Evolutionary conservation across 768 basidiomycete species (phyloP).

Genomic region (Amanita molliuscula): DNA sequence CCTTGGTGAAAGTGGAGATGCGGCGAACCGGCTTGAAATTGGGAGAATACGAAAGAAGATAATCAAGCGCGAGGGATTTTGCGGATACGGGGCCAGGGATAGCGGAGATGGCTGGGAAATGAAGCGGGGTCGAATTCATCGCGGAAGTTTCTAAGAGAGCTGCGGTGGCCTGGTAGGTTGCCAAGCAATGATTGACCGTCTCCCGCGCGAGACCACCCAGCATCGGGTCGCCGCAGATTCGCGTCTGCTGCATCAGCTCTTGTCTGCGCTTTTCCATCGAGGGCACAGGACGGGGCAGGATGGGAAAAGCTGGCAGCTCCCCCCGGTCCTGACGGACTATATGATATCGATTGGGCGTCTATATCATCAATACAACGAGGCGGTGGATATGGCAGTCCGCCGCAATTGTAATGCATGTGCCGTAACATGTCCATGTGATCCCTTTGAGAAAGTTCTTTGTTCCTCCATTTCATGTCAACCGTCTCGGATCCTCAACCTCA

Average conservation of each 20-base stretch:
- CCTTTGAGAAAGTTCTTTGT: not conserved
- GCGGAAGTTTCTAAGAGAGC: not conserved
- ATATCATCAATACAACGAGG: not conserved
- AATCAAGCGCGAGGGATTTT: constrained; percentile 39
- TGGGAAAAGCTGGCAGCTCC: not conserved
- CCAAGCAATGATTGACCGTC: not conserved
- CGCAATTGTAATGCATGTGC: not conserved
- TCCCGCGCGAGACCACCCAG: not conserved
- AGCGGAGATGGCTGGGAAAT: constrained; percentile 1
- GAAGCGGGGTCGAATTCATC: not conserved
- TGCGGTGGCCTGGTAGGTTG: not conserved
- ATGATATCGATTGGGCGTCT: not conserved
- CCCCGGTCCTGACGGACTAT: not conserved
- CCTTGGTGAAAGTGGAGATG: constrained; percentile 16
- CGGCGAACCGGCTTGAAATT: constrained; percentile 24
- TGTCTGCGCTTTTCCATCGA: constrained; percentile 13
- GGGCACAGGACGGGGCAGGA: not conserved
- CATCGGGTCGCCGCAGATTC: constrained; percentile 12
- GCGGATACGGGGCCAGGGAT: constrained; percentile 22
- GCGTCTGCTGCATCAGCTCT: constrained; percentile 12
- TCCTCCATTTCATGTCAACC: constrained; percentile 27
- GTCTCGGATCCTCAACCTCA: constrained; percentile 29
- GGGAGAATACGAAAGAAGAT: constrained; percentile 21
- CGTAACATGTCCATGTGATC: not conserved
- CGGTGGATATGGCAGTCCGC: not conserved